Evolutionary conservation across 1,139 yeast species (phyloP).

Genomic region (Nakaseomyces bracarensis): DNA sequence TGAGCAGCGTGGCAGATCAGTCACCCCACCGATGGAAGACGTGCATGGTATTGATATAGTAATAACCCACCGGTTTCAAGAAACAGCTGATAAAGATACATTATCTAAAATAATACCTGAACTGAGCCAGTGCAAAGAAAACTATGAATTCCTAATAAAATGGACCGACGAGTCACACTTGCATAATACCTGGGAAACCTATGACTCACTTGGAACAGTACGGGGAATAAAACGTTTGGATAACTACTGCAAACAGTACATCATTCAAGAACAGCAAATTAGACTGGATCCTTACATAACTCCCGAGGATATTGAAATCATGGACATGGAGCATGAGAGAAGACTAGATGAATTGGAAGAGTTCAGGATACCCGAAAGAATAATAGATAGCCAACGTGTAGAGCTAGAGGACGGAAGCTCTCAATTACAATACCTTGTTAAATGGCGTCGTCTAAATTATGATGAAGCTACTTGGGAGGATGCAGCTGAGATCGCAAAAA

Average conservation of each 20-base stretch:
- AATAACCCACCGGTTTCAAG: constrained; percentile 32
- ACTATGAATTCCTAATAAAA: constrained; percentile 62
- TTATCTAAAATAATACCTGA: constrained; percentile 34
- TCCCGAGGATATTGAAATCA: constrained; percentile 81
- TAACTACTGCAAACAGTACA: constrained; percentile 70
- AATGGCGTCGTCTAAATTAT: constrained; percentile 89
- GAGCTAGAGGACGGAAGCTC: constrained; percentile 53
- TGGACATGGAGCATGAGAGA: constrained; percentile 86
- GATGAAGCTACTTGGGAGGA: constrained; percentile 98
- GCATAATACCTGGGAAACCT: constrained; percentile 92
- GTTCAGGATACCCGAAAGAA: constrained; percentile 79
- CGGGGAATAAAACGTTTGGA: constrained; percentile 83
- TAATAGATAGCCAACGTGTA: constrained; percentile 77
- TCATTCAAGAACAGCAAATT: constrained; percentile 64
- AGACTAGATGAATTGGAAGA: constrained; percentile 77
- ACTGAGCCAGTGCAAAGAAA: constrained; percentile 46
- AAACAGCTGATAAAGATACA: constrained; percentile 23
- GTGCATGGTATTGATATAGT: constrained; percentile 36
- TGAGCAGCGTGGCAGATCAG: constrained; percentile 34
- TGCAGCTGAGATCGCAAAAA: constrained; percentile 74
- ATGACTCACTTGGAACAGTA: constrained; percentile 39
- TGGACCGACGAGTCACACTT: constrained; percentile 87
- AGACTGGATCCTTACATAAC: constrained; percentile 75
- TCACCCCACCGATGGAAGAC: constrained; percentile 24
- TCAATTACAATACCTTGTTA: constrained; percentile 72